Evolutionary conservation across 768 basidiomycete genomes (phyloP).

Genomic region (Lactifluus piperatus): DNA sequence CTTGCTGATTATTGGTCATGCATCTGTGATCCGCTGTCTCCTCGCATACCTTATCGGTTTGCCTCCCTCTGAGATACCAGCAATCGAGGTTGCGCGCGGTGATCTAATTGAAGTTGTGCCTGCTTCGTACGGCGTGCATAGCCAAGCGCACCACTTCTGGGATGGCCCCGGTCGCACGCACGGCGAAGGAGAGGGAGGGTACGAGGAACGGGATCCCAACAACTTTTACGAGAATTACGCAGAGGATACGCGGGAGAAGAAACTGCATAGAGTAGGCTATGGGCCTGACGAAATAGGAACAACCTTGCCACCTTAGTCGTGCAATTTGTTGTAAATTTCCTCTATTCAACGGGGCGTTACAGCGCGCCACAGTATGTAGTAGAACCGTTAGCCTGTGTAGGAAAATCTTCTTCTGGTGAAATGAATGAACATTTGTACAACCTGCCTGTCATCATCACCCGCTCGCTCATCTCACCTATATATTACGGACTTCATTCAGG

Average conservation of each 20-base stretch:
- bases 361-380: too few relatives aligned
- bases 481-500: not conserved
- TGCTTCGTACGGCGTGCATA: slow-evolving; percentile 83
- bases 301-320: not conserved
- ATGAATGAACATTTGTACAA: not conserved
- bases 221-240: slow-evolving; percentile 91
- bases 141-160: slow-evolving; percentile 89
- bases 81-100: slow-evolving; percentile 93
- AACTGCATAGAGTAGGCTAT: slow-evolving; percentile 11
- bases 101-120: slow-evolving; percentile 93
- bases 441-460: not conserved
- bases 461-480: not conserved
- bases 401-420: too few relatives aligned
- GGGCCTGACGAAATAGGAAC: not conserved
- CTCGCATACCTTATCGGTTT: slow-evolving; percentile 90
- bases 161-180: slow-evolving; percentile 68
- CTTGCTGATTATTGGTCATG: slow-evolving; percentile 92
- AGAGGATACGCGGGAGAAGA: slow-evolving; percentile 33
- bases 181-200: slow-evolving; percentile 26
- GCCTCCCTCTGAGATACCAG: slow-evolving; percentile 92
- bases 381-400: not conserved
- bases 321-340: not conserved
- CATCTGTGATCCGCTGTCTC: slow-evolving; percentile 94
- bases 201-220: slow-evolving; percentile 43
- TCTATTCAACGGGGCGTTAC: not conserved